A percentile compares a stretch with the other conserved stretches of the same genome.
Evolutionary conservation across 2,329 filamentous ascomycete species (phyloP).

Genomic region (Alternaria solani): DNA sequence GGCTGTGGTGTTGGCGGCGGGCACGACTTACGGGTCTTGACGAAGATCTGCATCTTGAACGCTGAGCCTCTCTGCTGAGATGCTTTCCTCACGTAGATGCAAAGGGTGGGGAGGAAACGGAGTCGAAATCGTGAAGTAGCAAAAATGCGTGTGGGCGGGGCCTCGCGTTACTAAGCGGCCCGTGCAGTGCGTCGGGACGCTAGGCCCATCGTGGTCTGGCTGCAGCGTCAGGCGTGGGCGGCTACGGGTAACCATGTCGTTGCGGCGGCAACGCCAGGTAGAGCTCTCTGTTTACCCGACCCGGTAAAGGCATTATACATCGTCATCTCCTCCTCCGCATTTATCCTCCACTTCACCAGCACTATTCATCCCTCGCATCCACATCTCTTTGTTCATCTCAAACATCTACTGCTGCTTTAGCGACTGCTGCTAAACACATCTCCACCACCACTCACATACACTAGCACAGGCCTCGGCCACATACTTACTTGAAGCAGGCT

Average conservation of each 20-base stretch:
- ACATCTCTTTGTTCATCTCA: constrained; percentile 31
- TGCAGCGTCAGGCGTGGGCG: neutral
- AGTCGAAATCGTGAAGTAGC: constrained; percentile 21
- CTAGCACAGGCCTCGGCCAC: constrained; percentile 42
- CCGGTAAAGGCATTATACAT: constrained; percentile 32
- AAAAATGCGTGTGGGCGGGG: constrained; percentile 36
- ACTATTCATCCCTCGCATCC: constrained; percentile 32
- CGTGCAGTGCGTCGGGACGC: neutral
- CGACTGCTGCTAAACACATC: constrained; percentile 17
- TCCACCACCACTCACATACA: constrained; percentile 20
- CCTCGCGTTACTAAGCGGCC: constrained; percentile 19
- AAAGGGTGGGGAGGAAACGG: constrained; percentile 13
- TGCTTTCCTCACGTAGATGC: constrained; percentile 20
- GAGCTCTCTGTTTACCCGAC: constrained; percentile 34
- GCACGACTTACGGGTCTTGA: constrained; percentile 78
- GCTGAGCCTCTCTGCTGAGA: constrained; percentile 11
- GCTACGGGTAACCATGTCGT: constrained; percentile 5
- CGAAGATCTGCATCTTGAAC: constrained; percentile 88
- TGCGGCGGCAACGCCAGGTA: constrained; percentile 4
- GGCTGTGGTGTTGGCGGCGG: constrained; percentile 48
- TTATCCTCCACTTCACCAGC: constrained; percentile 26
- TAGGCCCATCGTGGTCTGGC: neutral
- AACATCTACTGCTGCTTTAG: constrained; percentile 22
- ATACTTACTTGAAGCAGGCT: constrained; percentile 50
- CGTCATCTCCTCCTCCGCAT: constrained; percentile 40